phyloP scores from a whole-genome alignment of 805 yeast genomes.

The Monosporozyma aquatica region DNA sequence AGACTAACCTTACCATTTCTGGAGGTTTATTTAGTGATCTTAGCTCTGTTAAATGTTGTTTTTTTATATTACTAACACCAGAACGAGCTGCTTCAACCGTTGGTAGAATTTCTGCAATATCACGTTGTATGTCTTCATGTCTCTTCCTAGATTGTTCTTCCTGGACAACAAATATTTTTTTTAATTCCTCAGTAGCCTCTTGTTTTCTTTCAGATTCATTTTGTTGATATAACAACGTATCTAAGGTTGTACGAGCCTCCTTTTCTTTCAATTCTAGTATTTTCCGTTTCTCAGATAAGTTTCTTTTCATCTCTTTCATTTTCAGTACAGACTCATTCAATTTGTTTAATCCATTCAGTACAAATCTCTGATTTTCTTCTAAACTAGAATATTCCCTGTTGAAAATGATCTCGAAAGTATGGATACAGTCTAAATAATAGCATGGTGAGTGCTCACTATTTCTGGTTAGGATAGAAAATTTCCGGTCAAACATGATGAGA shows the following conservation, averaged over 20 bases:
- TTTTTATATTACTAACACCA: slow-evolving; percentile 88
- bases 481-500: slow-evolving; percentile 39
- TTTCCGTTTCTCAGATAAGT: slow-evolving; percentile 44
- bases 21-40: slow-evolving; percentile 90
- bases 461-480: slow-evolving; percentile 6
- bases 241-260: slow-evolving; percentile 64
- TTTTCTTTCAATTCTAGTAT: slow-evolving; percentile 46
- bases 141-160: slow-evolving; percentile 52
- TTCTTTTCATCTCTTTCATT: slow-evolving; percentile 50
- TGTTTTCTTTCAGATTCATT: slow-evolving; percentile 87
- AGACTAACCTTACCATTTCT: slow-evolving; percentile 67
- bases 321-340: slow-evolving; percentile 67
- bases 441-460: slow-evolving; percentile 39
- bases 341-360: slow-evolving; percentile 63
- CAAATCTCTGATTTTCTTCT: slow-evolving; percentile 62
- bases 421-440: slow-evolving; percentile 43
- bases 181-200: slow-evolving; percentile 74
- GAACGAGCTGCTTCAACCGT: slow-evolving; percentile 73
- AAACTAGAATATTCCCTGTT: slow-evolving; percentile 37
- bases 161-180: slow-evolving; percentile 57
- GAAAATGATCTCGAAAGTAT: slow-evolving; percentile 38
- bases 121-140: slow-evolving; percentile 45
- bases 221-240: slow-evolving; percentile 72
- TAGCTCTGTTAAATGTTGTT: slow-evolving; percentile 82
- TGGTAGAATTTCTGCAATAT: slow-evolving; percentile 74